Evolutionary conservation across 2,329 filamentous ascomycete genomes (phyloP), one percentile per base, ranked within the genome.

Genomic region (Xylaria sp.): DNA sequence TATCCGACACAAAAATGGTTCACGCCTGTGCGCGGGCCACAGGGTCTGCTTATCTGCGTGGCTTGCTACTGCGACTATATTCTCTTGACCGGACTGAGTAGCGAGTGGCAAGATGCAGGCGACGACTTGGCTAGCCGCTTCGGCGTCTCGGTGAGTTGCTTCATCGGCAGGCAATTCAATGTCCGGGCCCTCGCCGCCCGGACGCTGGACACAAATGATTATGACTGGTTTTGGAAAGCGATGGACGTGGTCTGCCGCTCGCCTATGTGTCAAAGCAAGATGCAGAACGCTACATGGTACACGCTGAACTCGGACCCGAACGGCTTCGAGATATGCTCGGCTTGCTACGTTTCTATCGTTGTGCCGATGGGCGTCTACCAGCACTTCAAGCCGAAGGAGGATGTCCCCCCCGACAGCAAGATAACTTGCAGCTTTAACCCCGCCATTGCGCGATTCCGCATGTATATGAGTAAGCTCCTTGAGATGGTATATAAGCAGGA

Each of bases 381-480:
- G 12, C 63, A 69, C 18, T 71, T 69, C 39, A 57, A 54, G 52
- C 66, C 13, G 7, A 71, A 65, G 59, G 32, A 54, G 3, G 54
- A 48, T 7, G 32, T 62, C 2, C 6, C 57, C 5, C 41, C 61
- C 15, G 57, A 13, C 2, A 44, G 46, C n/a, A 51, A 20, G 0
- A 58, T 63, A 8, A 63, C 51, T 20, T 70, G 68, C 46, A 70
- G 54, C n/a, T 71, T 71, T 41, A 69, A 71, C 20, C 54, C 63
- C 5, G 62, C 23, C 13, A 15, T 71, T 13, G 44, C 69, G 9
- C 65, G 69, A 10, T 66, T 69, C 58, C 15, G 18, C 9, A 1
- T 48, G 3, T 71, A 71, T 9, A 69, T 71, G 66, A n/a, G 12
- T 0, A 60, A 66, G n/a, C 25, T 69, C 1, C 12, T 69, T 0